Evolutionary conservation across 2,329 filamentous ascomycete species (phyloP).

Genomic region (Colletotrichum lini): DNA sequence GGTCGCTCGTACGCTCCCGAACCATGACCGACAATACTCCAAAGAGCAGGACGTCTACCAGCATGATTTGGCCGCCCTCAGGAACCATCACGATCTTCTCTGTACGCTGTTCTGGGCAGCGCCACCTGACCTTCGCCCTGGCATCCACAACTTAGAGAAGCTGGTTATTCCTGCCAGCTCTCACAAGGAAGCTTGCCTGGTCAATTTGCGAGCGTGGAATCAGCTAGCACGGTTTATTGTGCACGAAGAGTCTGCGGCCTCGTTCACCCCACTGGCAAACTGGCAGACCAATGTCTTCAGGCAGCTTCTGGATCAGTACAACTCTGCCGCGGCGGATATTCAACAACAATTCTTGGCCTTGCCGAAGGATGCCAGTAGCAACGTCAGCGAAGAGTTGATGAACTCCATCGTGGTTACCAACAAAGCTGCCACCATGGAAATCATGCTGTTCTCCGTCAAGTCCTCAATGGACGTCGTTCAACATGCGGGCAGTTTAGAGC

Average conservation of each 20-base stretch:
- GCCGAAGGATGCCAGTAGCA: conserved; percentile 60
- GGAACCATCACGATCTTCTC: conserved; percentile 79
- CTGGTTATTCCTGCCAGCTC: conserved; percentile 72
- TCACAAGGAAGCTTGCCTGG: conserved; percentile 76
- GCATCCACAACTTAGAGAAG: conserved; percentile 68
- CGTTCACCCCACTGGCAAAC: conserved; percentile 61
- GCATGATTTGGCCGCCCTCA: conserved; percentile 73
- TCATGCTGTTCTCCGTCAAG: conserved; percentile 63
- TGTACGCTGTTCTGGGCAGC: conserved; percentile 77
- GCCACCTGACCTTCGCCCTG: conserved; percentile 68
- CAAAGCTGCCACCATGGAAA: conserved; percentile 66
- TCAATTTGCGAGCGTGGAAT: conserved; percentile 74
- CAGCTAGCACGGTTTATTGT: conserved; percentile 72
- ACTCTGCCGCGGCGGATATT: conserved; percentile 69
- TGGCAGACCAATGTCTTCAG: conserved; percentile 73
- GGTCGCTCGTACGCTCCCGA: conserved; percentile 73
- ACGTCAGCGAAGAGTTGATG: conserved; percentile 61
- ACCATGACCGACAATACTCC: conserved; percentile 75
- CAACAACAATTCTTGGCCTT: conserved; percentile 68
- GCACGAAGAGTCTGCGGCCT: conserved; percentile 58
- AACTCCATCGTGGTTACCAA: conserved; percentile 67
- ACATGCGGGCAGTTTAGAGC: conserved; percentile 60
- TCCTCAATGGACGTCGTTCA: conserved; percentile 67
- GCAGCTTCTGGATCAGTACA: conserved; percentile 70
- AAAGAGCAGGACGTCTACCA: conserved; percentile 74